Evolutionary conservation across 1,284 basidiomycete species (phyloP).

Genomic region (Pterulicium gracile): DNA sequence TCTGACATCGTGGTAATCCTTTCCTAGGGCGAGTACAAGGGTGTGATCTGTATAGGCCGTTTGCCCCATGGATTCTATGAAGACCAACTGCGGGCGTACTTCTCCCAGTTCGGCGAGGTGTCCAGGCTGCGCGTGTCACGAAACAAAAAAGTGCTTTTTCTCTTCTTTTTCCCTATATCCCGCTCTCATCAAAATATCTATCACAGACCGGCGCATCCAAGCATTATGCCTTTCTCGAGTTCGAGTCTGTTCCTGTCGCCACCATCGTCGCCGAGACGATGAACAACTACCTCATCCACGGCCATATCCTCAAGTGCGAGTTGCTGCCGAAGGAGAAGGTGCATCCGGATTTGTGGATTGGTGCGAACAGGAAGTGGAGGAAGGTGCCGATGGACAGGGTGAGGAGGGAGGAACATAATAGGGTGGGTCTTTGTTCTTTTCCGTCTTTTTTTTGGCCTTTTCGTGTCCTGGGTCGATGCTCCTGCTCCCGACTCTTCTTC

Average conservation of each 20-base stretch:
- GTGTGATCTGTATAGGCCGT: constrained; percentile 86
- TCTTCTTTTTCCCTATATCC: constrained; percentile 1
- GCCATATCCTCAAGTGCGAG: constrained; percentile 86
- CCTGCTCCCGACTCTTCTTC: constrained; percentile 5
- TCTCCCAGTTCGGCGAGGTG: constrained; percentile 90
- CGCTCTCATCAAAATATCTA: background rate
- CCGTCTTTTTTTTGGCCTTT: constrained; percentile 5
- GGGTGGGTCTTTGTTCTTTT: constrained; percentile 33
- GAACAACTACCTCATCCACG: constrained; percentile 96
- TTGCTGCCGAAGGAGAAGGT: constrained; percentile 81
- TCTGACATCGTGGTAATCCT: constrained; percentile 8
- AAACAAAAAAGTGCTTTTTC: constrained; percentile 71
- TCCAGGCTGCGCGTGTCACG: constrained; percentile 84
- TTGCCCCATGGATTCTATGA: constrained; percentile 98
- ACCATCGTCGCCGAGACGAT: constrained; percentile 97
- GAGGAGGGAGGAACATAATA: constrained; percentile 69
- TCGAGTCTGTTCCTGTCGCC: constrained; percentile 82
- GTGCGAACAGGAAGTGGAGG: constrained; percentile 90
- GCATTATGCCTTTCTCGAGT: constrained; percentile 97
- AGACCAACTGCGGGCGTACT: constrained; percentile 87
- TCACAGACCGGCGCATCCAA: constrained; percentile 85
- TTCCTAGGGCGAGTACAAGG: constrained; percentile 55
- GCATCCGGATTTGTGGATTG: constrained; percentile 92
- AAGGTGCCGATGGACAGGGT: constrained; percentile 67
- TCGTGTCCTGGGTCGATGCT: too few relatives aligned